Evolutionary conservation across 2,329 filamentous ascomycete species (phyloP).

Genomic region (Phialophora chinensis): DNA sequence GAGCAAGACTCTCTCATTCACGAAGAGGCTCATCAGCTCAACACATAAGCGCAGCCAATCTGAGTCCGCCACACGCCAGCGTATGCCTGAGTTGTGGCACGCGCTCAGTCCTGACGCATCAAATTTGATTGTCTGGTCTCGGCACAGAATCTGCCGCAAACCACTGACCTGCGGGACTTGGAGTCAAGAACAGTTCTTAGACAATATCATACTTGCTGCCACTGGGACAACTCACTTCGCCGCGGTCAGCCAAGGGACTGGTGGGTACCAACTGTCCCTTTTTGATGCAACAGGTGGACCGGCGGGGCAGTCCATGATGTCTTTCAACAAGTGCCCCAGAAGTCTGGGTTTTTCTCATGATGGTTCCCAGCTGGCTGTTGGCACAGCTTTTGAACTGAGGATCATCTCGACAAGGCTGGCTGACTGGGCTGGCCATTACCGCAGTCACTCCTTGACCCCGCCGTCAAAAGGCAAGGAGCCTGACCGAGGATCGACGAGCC

Average conservation of each 20-base stretch:
- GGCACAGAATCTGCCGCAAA: constrained; percentile 4
- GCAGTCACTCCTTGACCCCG: not conserved
- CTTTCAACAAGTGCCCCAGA: not conserved
- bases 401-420: not conserved
- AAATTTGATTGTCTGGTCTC: constrained; percentile 16
- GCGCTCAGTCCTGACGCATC: constrained; percentile 13
- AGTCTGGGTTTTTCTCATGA: constrained; percentile 6
- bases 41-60: constrained; percentile 6
- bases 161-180: not conserved
- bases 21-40: not conserved
- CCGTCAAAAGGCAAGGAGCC: not conserved
- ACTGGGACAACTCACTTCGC: constrained; percentile 11
- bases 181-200: constrained; percentile 1
- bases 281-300: not conserved
- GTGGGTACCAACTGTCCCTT: constrained; percentile 1
- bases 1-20: not conserved
- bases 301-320: constrained; percentile 3
- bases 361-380: constrained; percentile 13
- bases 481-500: not conserved
- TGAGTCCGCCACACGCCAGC: not conserved
- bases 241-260: not conserved
- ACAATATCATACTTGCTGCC: constrained; percentile 11
- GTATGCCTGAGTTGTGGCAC: not conserved
- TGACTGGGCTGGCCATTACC: not conserved
- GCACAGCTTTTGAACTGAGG: constrained; percentile 3